Percentiles rank a stretch among this genome's conserved stretches.
phyloP scores from a whole-genome alignment of 257 asterid genomes.

The Orobanche coerulescens region DNA sequence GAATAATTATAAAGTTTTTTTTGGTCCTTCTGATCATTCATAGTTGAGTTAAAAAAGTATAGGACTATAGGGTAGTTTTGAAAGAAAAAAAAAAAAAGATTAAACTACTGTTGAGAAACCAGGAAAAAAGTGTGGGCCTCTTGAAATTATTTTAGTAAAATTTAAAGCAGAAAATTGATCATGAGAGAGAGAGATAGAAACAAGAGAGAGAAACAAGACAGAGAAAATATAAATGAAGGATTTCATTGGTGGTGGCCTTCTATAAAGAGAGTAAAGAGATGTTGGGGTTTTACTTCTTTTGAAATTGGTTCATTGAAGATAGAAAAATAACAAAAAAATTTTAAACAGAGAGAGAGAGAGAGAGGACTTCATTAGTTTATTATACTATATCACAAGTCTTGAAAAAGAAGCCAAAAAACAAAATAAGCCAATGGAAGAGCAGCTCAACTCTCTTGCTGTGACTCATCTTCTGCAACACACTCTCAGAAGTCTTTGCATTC shows the following conservation, averaged over 20 bases:
- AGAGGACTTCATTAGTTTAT: slow-evolving; percentile 10
- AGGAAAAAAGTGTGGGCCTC: slow-evolving; percentile 45
- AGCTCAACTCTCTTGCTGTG: slow-evolving; percentile 70
- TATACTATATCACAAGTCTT: slow-evolving; percentile 11
- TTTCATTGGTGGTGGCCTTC: slow-evolving; percentile 43
- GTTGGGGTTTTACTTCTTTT: slow-evolving; percentile 57
- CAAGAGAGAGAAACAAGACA: too few relatives aligned
- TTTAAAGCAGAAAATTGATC: slow-evolving; percentile 9
- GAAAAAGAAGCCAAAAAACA: neutral
- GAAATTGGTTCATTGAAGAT: slow-evolving; percentile 14
- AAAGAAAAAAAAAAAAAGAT: slow-evolving; percentile 27
- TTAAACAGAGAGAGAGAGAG: slow-evolving; percentile 21
- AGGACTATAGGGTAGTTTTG: slow-evolving; percentile 27
- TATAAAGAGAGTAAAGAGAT: slow-evolving; percentile 70
- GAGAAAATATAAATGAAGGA: neutral
- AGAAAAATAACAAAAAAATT: neutral
- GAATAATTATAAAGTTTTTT: slow-evolving; percentile 29
- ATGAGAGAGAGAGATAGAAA: neutral
- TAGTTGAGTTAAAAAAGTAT: slow-evolving; percentile 32
- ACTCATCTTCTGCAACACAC: slow-evolving; percentile 99
- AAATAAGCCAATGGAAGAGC: slow-evolving; percentile 55
- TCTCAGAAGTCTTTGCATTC: slow-evolving; percentile 82
- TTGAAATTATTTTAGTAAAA: slow-evolving; percentile 39
- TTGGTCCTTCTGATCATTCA: slow-evolving; percentile 39
- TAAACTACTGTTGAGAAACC: slow-evolving; percentile 24